A percentile compares a stretch with the other conserved stretches of the same genome.
These are phyloP conservation scores for Globisporangium paddicum DNA, from an alignment of 352 stramenopile genomes.

Conservation along the genomic window DNA sequence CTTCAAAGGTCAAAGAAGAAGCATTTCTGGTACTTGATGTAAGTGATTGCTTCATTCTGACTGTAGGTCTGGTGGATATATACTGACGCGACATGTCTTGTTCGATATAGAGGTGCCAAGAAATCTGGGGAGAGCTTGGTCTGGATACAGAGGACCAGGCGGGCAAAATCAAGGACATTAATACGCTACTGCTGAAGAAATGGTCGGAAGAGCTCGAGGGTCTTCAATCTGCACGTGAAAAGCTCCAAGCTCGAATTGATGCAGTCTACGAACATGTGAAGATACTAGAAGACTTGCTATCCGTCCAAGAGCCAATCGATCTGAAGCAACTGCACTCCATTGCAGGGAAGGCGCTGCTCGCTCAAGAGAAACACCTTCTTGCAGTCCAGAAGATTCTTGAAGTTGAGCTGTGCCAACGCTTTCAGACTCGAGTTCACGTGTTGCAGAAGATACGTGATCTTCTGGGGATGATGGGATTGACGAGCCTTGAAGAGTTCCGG, in stretches of 20 bases:
- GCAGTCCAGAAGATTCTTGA: conserved; percentile 22
- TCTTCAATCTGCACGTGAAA: conserved; percentile 40
- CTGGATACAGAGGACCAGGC: conserved; percentile 44
- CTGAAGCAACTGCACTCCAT: conserved; percentile 26
- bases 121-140: conserved; percentile 62
- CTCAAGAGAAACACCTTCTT: conserved; percentile 50
- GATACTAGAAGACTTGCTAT: conserved; percentile 39
- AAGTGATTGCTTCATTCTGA: conserved; percentile 12
- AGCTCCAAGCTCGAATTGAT: conserved; percentile 42
- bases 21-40: conserved; percentile 55
- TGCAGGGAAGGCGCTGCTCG: conserved; percentile 38
- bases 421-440: conserved; percentile 29
- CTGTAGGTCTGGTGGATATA: background rate
- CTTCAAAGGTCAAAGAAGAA: conserved; percentile 52
- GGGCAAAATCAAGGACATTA: conserved; percentile 61
- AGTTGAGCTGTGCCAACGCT: conserved; percentile 37
- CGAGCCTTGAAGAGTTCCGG: conserved; percentile 30
- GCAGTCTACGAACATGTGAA: conserved; percentile 32
- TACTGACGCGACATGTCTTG: background rate
- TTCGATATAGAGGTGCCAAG: conserved; percentile 45
- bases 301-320: conserved; percentile 30
- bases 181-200: conserved; percentile 45
- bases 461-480: conserved; percentile 31
- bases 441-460: conserved; percentile 35
- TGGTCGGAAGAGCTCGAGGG: conserved; percentile 58